phyloP scores from a whole-genome alignment of 345 rosid genomes.

The Toxicodendron radicans region DNA sequence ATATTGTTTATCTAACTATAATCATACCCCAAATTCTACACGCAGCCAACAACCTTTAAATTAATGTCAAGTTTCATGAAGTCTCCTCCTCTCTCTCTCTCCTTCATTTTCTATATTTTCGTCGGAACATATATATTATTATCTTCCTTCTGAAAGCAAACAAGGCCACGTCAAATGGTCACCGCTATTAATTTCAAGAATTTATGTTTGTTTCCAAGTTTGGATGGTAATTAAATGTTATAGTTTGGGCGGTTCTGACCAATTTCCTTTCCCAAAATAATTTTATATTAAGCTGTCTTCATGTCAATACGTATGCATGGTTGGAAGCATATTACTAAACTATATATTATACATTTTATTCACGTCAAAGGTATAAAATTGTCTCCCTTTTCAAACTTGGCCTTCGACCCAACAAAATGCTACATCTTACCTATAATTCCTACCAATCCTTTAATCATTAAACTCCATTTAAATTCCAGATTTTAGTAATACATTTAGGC shows the following conservation, averaged over 20 bases:
- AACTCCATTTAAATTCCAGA: neutral
- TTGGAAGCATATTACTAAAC: slow-evolving; percentile 11
- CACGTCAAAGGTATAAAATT: slow-evolving; percentile 23
- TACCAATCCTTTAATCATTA: slow-evolving; percentile 10
- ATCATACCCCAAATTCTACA: neutral
- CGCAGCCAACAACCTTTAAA: neutral
- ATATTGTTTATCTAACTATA: neutral
- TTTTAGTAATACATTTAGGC: too few species aligned
- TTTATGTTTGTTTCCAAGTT: neutral
- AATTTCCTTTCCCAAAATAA: slow-evolving; percentile 10
- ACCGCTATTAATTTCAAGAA: neutral
- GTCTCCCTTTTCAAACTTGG: slow-evolving; percentile 19
- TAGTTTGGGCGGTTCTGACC: neutral
- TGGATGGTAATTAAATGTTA: neutral
- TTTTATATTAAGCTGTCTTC: slow-evolving; percentile 18
- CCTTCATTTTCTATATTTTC: too few species aligned
- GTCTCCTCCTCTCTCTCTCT: neutral
- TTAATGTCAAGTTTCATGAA: neutral
- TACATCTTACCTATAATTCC: slow-evolving; percentile 17
- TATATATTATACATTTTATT: slow-evolving; percentile 8
- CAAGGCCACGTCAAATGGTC: neutral
- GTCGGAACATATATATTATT: neutral
- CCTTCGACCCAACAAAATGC: slow-evolving; percentile 9
- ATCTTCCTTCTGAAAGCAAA: neutral
- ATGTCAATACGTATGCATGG: slow-evolving; percentile 33